A percentile compares a stretch with the other conserved stretches of the same genome.
Evolutionary conservation across 73 alveolate genomes (phyloP).

Genomic region (Loxodes magnus): DNA sequence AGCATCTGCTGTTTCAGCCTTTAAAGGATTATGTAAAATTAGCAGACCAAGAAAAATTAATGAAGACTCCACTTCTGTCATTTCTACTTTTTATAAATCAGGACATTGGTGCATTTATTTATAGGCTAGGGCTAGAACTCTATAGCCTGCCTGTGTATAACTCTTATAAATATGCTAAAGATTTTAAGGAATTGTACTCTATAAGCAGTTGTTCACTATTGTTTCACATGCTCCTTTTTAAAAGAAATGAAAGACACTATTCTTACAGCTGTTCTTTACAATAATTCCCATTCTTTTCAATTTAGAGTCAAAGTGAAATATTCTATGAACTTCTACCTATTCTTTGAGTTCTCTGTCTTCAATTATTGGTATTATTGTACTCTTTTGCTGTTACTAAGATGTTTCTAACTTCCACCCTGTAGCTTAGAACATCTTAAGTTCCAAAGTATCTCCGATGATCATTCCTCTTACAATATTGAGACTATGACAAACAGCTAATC

Average conservation of each 20-base stretch:
- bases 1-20: conserved; percentile 37
- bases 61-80: conserved; percentile 61
- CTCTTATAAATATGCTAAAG: conserved; percentile 31
- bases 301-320: conserved; percentile 80
- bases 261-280: conserved; percentile 29
- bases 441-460: conserved; percentile 92
- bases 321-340: conserved; percentile 25
- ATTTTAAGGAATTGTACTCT: conserved; percentile 47
- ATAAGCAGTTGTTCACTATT: conserved; percentile 31
- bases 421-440: conserved; percentile 88
- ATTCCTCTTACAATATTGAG: conserved; percentile 70
- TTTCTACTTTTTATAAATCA: conserved; percentile 4
- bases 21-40: conserved; percentile 77
- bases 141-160: conserved; percentile 59
- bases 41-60: conserved; percentile 80
- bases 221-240: conserved; percentile 82
- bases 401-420: conserved; percentile 78
- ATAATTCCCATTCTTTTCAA: conserved; percentile 84
- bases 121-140: conserved; percentile 69
- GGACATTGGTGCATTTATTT: conserved; percentile 16
- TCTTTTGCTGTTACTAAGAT: conserved; percentile 12
- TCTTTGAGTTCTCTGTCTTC: neutral
- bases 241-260: conserved; percentile 2
- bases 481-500: conserved; percentile 85
- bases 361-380: neutral